phyloP scores from a whole-genome alignment of 345 rosid genomes.

The Aquilaria sinensis region DNA sequence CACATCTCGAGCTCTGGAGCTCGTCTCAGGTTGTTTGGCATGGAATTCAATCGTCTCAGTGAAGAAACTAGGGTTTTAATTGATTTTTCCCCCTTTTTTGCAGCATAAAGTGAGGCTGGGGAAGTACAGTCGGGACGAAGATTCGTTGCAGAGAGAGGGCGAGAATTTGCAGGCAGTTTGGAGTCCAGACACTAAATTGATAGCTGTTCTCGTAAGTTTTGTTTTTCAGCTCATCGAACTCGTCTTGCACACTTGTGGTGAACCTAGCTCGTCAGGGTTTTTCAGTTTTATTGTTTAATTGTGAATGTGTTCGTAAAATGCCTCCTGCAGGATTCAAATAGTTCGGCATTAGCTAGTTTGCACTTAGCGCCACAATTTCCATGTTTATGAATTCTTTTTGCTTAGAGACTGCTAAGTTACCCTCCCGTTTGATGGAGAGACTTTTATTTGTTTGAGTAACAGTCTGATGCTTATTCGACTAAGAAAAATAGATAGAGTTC shows the following conservation, averaged over 20 bases:
- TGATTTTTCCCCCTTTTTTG: not conserved
- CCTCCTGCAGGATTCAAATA: no score
- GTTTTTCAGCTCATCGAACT: not conserved
- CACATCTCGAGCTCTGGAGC: slow-evolving; percentile 91
- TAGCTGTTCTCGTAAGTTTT: slow-evolving; percentile 73
- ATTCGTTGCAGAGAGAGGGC: slow-evolving; percentile 71
- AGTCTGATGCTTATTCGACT: no score
- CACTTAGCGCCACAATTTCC: no score
- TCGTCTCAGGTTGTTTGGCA: slow-evolving; percentile 46
- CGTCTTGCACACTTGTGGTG: not conserved
- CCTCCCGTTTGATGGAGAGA: no score
- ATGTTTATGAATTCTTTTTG: no score
- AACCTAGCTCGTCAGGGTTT: not conserved
- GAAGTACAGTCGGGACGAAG: slow-evolving; percentile 72
- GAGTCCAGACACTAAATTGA: slow-evolving; percentile 84
- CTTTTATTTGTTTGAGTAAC: no score
- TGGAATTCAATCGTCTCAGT: not conserved
- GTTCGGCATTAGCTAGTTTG: no score
- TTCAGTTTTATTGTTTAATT: not conserved
- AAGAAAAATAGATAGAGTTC: no score
- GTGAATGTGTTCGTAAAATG: not conserved
- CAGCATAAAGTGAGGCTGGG: slow-evolving; percentile 93
- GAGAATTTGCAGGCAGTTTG: slow-evolving; percentile 85
- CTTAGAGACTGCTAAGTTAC: no score
- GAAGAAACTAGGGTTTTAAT: not conserved